These are phyloP conservation scores for Leucocoprinus sp. DNA, from an alignment of 768 basidiomycete genomes.

Conservation along the genomic window DNA sequence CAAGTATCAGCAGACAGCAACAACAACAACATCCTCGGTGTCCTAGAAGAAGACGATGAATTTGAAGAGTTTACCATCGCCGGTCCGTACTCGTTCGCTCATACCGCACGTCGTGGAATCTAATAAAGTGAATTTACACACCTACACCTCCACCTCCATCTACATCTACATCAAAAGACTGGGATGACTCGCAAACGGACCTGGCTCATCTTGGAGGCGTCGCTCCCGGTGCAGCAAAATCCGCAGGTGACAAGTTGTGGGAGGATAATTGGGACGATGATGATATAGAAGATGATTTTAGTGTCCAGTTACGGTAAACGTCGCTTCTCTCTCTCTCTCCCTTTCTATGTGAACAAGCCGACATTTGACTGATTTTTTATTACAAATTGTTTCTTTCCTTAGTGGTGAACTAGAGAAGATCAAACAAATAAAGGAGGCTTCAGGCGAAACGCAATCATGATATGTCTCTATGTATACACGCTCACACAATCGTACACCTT, in stretches of 20 bases:
- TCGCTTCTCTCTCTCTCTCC: too few relatives aligned
- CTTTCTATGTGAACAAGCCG: too few relatives aligned
- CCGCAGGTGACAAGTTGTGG: conserved; percentile 89
- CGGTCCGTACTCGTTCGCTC: conserved; percentile 33
- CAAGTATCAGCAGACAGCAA: conserved; percentile 37
- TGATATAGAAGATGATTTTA: conserved; percentile 97
- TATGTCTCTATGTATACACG: too few relatives aligned
- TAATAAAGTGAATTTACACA: not conserved
- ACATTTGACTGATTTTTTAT: too few relatives aligned
- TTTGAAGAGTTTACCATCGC: conserved; percentile 89
- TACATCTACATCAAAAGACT: conserved; percentile 41
- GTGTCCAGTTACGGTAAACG: conserved; percentile 90
- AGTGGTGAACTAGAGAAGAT: conserved; percentile 63
- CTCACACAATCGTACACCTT: too few relatives aligned
- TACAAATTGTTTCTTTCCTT: too few relatives aligned
- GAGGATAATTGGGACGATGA: conserved; percentile 99
- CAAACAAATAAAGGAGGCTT: conserved; percentile 32
- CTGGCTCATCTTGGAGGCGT: conserved; percentile 69
- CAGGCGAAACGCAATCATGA: conserved; percentile 34
- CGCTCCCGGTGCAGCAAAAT: conserved; percentile 66
- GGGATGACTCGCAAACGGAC: conserved; percentile 83
- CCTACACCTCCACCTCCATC: not conserved
- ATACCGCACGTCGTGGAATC: too few relatives aligned
- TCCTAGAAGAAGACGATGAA: conserved; percentile 96
- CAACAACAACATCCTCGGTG: conserved; percentile 57